Percentiles rank a stretch among this genome's conserved stretches.
Evolutionary conservation across 129 eudicot genomes (phyloP).

Genomic region (Flaveria bidentis): DNA sequence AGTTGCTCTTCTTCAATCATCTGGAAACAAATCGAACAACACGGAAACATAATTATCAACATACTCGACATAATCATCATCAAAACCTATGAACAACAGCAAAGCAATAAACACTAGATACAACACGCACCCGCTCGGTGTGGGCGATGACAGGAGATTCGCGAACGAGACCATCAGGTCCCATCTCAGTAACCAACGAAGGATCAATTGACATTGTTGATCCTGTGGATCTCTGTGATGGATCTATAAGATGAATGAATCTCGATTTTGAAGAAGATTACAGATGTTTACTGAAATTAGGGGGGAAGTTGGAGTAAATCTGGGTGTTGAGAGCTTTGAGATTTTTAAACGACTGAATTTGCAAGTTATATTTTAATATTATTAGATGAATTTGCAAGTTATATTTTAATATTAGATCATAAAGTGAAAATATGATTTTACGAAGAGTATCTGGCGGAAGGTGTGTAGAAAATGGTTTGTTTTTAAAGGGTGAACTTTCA

Average conservation of each 20-base stretch:
- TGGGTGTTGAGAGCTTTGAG: not conserved
- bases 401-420: too few relatives aligned
- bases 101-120: not conserved
- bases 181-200: constrained; percentile 63
- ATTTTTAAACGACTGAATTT: not conserved
- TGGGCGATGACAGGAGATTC: constrained; percentile 88
- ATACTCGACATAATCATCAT: not conserved
- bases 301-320: not conserved
- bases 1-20: constrained; percentile 86
- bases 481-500: too few relatives aligned
- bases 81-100: not conserved
- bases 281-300: constrained; percentile 22
- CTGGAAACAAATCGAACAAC: constrained; percentile 38
- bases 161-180: constrained; percentile 80
- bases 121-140: constrained; percentile 72
- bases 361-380: too few relatives aligned
- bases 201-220: constrained; percentile 45
- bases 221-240: not conserved
- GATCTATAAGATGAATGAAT: not conserved
- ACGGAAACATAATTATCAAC: not conserved
- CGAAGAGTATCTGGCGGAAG: too few relatives aligned
- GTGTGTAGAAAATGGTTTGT: too few relatives aligned
- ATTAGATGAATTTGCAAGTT: too few relatives aligned
- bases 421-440: too few relatives aligned
- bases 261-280: constrained; percentile 1